Evolutionary conservation across 2,329 filamentous ascomycete genomes (phyloP), one percentile per base, ranked within the genome.

Genomic region (Pyricularia grisea): DNA sequence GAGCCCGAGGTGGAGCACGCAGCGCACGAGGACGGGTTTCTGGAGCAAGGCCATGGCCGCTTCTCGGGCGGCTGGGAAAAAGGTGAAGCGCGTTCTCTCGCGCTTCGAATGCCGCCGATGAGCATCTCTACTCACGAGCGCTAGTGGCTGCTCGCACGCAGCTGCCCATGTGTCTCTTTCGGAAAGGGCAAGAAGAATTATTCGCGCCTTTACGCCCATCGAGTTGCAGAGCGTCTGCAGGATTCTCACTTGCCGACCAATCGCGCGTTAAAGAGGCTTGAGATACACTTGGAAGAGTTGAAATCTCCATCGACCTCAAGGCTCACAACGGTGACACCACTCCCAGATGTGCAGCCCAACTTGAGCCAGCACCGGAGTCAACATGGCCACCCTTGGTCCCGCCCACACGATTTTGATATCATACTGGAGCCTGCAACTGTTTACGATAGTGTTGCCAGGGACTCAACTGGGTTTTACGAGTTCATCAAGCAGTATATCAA

Each of bases 21-120:
- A 14, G 79, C 81, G 12, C 61, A 70, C 25, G 68, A 68, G 9
- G 81, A 83, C 68, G 80, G 79, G 11, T 72, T 79, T 30, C 72
- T 74, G 1, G 27, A 60, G 2, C 79, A 79, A 0, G 81, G 81
- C n/a, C 36, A 67, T 10, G 80, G 78, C 2, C 80, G 80, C 25
- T 82, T 83, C 72, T 78, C 75, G 17, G 81, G 81, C 6, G 64
- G 67, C n/a, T 68, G 67, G 67, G 31, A 31, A 23, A 60, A 31
- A 14, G 67, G 67, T 6, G 20, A 68, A 23, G 30, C 55, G 12
- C 55, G 60, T 12, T 30, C 31, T 27, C 55, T 27, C 31, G 12
- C 27, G 31, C n/a, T 23, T 36, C 58, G 67, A 36, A n/a, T 30
- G 27, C 66, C 66, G 23, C 20, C 66, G n/a, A 17, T 28, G 20